Conservation (phyloP, 1,284 basidiomycete genomes). For the Tetrapyrgos nigripes region DNA sequence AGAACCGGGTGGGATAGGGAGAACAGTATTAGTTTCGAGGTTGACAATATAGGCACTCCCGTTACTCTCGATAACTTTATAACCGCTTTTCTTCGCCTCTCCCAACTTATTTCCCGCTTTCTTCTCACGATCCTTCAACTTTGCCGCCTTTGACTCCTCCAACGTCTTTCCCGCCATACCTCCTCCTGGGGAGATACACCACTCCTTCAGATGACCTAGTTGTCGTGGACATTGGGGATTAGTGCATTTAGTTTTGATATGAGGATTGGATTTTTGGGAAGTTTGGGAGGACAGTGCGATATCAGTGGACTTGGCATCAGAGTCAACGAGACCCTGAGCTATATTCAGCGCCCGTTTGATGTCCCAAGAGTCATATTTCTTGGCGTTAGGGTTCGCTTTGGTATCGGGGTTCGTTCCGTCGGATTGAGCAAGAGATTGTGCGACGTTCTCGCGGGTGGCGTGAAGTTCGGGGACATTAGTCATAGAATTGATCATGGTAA, state of each 20-base stretch:
- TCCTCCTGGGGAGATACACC: not conserved
- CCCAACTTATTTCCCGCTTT: too few relatives aligned
- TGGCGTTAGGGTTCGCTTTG: not conserved
- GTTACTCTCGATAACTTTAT: too few relatives aligned
- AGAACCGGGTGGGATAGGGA: too few relatives aligned
- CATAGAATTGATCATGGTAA: slow-evolving; percentile 4
- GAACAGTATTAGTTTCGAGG: too few relatives aligned
- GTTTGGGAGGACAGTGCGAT: not conserved
- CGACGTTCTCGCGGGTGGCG: too few relatives aligned
- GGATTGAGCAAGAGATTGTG: not conserved
- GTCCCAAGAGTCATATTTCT: not conserved
- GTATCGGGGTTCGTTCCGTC: not conserved
- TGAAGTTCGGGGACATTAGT: too few relatives aligned
- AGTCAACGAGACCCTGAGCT: not conserved
- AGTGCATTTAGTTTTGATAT: too few relatives aligned
- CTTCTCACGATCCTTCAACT: not conserved
- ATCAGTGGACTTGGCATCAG: not conserved
- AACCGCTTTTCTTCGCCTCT: not conserved
- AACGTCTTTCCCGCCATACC: not conserved
- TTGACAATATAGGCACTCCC: too few relatives aligned
- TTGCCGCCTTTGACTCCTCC: not conserved
- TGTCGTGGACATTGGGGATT: too few relatives aligned
- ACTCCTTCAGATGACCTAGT: too few relatives aligned
- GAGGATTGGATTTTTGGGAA: too few relatives aligned
- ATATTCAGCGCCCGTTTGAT: not conserved